Conservation (phyloP, 192 early-diverging fungal species). For the Entrophospora sp. region DNA sequence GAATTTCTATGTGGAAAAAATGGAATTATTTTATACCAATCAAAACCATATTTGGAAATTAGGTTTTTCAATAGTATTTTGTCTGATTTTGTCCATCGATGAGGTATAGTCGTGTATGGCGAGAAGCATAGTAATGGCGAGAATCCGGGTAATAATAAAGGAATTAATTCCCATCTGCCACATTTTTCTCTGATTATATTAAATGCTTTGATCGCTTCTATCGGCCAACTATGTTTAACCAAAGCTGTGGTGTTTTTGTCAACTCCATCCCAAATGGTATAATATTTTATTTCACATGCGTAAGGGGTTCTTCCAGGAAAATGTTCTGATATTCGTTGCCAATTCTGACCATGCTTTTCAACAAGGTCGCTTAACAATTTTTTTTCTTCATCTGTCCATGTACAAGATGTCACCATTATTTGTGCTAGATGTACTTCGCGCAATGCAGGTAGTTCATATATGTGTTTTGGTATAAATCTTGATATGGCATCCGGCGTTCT, state of each 20-base stretch:
- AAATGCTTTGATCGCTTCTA: neutral
- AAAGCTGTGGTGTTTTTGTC: neutral
- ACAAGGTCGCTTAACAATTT: neutral
- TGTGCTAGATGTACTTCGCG: neutral
- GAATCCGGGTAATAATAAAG: neutral
- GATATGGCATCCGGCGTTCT: neutral
- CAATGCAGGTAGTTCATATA: neutral
- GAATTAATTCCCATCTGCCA: constrained; percentile 1
- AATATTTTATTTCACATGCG: neutral
- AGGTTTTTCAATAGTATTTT: neutral
- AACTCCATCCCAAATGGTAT: neutral
- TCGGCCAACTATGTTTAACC: neutral
- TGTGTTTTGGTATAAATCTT: neutral
- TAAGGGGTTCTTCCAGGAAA: neutral
- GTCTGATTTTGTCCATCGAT: neutral
- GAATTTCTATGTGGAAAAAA: constrained; percentile 2
- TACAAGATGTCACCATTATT: neutral
- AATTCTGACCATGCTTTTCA: neutral
- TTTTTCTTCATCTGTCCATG: neutral
- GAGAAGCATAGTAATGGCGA: neutral
- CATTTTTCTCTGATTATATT: neutral
- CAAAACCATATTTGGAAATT: neutral
- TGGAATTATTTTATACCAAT: neutral
- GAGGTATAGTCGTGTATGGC: neutral
- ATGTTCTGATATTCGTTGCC: neutral